Conservation (phyloP, 371 early-diverging fungal species). For the Mucor ambiguus region DNA sequence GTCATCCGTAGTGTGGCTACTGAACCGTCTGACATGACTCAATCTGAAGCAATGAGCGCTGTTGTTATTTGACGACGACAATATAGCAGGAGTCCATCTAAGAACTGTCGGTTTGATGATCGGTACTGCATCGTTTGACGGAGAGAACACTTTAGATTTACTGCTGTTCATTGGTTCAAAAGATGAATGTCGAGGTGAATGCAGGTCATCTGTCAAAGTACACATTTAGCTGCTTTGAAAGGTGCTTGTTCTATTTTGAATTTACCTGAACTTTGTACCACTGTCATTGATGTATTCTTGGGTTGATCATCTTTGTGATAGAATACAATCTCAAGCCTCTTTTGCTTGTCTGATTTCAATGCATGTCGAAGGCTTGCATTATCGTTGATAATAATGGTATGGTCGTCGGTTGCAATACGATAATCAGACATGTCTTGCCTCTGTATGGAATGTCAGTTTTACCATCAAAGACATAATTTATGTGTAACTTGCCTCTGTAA, state of each 20-base stretch:
- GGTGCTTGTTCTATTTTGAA: neutral
- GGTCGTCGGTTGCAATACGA: slow-evolving; percentile 22
- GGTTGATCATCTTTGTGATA: slow-evolving; percentile 26
- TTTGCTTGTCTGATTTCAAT: slow-evolving; percentile 32
- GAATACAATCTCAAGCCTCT: slow-evolving; percentile 32
- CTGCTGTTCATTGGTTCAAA: neutral
- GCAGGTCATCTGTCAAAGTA: slow-evolving; percentile 12
- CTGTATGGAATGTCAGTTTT: slow-evolving; percentile 16
- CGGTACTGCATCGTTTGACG: slow-evolving; percentile 27
- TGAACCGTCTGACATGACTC: slow-evolving; percentile 11
- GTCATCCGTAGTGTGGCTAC: neutral
- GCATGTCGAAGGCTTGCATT: slow-evolving; percentile 29
- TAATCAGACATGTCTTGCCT: slow-evolving; percentile 36
- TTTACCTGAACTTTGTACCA: slow-evolving; percentile 2
- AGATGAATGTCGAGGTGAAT: slow-evolving; percentile 7
- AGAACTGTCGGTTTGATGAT: slow-evolving; percentile 48
- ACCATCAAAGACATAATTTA: neutral
- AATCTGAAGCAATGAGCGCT: neutral
- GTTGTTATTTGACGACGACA: slow-evolving; percentile 6
- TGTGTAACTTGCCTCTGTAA: slow-evolving; percentile 22
- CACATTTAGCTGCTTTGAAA: neutral
- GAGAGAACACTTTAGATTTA: neutral
- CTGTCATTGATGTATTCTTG: slow-evolving; percentile 5
- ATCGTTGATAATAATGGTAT: slow-evolving; percentile 32
- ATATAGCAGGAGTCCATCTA: slow-evolving; percentile 36